Conservation (phyloP, 257 asterid species). For the Gentiana dahurica region DNA sequence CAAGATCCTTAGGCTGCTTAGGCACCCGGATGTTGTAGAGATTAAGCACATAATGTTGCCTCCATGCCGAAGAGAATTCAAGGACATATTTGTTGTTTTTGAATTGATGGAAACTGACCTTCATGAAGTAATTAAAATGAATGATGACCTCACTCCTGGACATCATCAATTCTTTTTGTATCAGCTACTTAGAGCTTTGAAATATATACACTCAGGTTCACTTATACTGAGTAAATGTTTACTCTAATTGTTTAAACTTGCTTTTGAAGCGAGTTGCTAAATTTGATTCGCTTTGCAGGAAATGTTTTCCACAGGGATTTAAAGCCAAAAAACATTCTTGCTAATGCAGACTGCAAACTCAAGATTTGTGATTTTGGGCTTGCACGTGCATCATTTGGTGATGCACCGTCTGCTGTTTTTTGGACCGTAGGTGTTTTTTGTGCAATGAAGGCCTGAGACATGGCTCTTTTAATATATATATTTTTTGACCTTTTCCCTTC, state of each 20-base stretch:
- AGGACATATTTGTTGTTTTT: conserved; percentile 89
- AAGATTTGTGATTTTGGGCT: conserved; percentile 98
- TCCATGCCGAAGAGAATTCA: conserved; percentile 88
- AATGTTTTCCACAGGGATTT: conserved; percentile 88
- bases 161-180: conserved; percentile 92
- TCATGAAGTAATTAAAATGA: conserved; percentile 84
- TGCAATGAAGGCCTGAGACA: neutral
- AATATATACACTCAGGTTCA: conserved; percentile 86
- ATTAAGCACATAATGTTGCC: conserved; percentile 94
- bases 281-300: conserved; percentile 40
- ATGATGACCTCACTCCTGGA: conserved; percentile 90
- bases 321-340: conserved; percentile 95
- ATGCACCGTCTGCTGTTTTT: conserved; percentile 91
- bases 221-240: conserved; percentile 3
- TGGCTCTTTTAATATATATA: neutral
- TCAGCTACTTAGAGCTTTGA: conserved; percentile 92
- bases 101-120: conserved; percentile 99
- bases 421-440: conserved; percentile 79
- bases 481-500: neutral
- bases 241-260: neutral
- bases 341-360: conserved; percentile 96
- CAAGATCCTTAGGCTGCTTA: conserved; percentile 81
- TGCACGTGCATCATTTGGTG: conserved; percentile 92
- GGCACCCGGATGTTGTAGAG: conserved; percentile 93
- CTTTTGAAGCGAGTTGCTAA: conserved; percentile 3